Evolutionary conservation across 2,329 filamentous ascomycete species (phyloP).

Genomic region (Cladosporium sp.): DNA sequence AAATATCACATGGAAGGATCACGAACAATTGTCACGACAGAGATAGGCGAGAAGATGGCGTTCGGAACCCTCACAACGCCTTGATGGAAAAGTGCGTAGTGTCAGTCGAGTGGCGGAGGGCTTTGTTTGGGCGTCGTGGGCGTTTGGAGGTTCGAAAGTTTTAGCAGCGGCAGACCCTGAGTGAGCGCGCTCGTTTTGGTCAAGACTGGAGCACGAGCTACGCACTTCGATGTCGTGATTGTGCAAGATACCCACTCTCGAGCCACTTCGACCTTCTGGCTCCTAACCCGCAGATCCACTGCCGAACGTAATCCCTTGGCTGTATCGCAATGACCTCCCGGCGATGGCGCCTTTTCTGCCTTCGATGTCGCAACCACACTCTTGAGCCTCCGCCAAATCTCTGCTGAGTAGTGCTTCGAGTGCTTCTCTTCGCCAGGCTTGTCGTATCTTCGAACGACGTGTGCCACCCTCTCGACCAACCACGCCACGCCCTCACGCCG

Average conservation of each 20-base stretch:
- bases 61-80: no score
- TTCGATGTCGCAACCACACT: slow-evolving; percentile 10
- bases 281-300: slow-evolving; percentile 7
- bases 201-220: not conserved
- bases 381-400: no score
- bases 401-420: not conserved
- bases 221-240: slow-evolving; percentile 6
- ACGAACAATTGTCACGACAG: no score
- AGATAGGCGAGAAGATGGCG: no score
- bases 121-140: no score
- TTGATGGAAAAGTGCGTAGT: no score
- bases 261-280: slow-evolving; percentile 5
- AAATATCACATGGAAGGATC: no score
- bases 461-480: slow-evolving; percentile 1
- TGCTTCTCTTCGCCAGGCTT: slow-evolving; percentile 1
- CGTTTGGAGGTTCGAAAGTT: no score
- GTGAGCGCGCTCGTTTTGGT: no score
- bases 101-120: no score
- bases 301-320: slow-evolving; percentile 12
- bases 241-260: no score
- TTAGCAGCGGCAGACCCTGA: no score
- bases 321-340: slow-evolving; percentile 6
- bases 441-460: not conserved
- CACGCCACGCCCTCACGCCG: not conserved
- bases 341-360: slow-evolving; percentile 10